phyloP scores from a whole-genome alignment of 2,329 filamentous ascomycete species.

The Pseudogymnoascus verrucosus region DNA sequence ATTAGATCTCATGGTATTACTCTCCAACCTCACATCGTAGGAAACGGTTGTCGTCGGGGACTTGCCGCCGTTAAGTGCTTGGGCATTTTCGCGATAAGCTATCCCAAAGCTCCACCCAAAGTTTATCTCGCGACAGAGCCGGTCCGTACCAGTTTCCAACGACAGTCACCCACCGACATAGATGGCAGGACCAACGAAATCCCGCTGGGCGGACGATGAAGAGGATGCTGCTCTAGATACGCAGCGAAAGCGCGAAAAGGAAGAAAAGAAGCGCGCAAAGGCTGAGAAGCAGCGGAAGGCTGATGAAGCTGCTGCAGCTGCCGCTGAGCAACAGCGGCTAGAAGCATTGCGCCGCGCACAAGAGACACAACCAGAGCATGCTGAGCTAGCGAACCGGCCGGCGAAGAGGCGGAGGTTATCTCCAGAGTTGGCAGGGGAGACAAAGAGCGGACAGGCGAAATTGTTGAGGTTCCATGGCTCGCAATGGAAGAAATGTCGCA shows the following conservation, averaged over 20 bases:
- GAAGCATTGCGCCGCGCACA: slow-evolving; percentile 24
- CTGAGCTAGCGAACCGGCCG: slow-evolving; percentile 41
- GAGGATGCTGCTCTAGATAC: slow-evolving; percentile 70
- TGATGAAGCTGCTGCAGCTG: slow-evolving; percentile 38
- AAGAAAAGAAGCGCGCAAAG: slow-evolving; percentile 79
- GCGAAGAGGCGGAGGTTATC: slow-evolving; percentile 53
- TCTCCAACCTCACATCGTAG: neutral
- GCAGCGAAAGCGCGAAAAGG: slow-evolving; percentile 71
- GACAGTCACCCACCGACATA: neutral
- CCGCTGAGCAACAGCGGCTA: slow-evolving; percentile 10
- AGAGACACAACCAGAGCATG: slow-evolving; percentile 20
- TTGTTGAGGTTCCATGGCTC: slow-evolving; percentile 65
- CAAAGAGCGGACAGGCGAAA: slow-evolving; percentile 36
- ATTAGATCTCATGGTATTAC: slow-evolving; percentile 23
- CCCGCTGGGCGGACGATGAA: slow-evolving; percentile 81
- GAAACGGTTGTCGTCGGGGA: neutral
- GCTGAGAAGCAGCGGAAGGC: slow-evolving; percentile 68
- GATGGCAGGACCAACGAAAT: slow-evolving; percentile 32
- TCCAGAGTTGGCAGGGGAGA: slow-evolving; percentile 23
- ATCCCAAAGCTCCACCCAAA: neutral
- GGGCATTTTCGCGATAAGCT: slow-evolving; percentile 1
- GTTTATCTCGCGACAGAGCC: neutral
- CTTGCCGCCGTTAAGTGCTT: neutral
- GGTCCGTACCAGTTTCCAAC: neutral
- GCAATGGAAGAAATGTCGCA: slow-evolving; percentile 62